A percentile compares a stretch with the other conserved stretches of the same genome.
These are phyloP conservation scores for Hypomontagnella submonticulosa DNA, from an alignment of 495 filamentous ascomycete species.

Conservation along the genomic window DNA sequence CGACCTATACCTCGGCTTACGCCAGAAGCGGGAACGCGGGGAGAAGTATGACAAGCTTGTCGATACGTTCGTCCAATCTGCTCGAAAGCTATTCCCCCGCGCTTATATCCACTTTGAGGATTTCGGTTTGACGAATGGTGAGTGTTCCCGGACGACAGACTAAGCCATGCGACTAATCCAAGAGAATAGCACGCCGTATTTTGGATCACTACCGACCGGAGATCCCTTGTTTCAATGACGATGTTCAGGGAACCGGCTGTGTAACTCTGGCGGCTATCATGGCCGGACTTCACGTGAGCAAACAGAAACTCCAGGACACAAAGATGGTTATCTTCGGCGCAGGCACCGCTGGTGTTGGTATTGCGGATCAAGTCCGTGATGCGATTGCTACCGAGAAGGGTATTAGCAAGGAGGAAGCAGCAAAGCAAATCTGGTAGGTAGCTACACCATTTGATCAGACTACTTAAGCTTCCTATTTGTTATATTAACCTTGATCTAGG, in stretches of 20 bases:
- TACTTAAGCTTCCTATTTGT: too few species aligned
- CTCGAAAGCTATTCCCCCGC: slow-evolving; percentile 75
- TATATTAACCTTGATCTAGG: slow-evolving; percentile 56
- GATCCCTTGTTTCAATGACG: slow-evolving; percentile 90
- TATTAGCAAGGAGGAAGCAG: slow-evolving; percentile 77
- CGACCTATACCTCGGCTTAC: slow-evolving; percentile 81
- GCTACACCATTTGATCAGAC: not conserved
- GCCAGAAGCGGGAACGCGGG: slow-evolving; percentile 71
- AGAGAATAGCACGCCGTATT: slow-evolving; percentile 65
- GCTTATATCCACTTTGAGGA: slow-evolving; percentile 87
- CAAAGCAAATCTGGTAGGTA: slow-evolving; percentile 82
- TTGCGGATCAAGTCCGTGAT: slow-evolving; percentile 85
- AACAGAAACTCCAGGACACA: slow-evolving; percentile 72
- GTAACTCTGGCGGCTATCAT: slow-evolving; percentile 87
- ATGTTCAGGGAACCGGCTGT: slow-evolving; percentile 90
- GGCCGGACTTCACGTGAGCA: slow-evolving; percentile 74
- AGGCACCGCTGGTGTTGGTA: slow-evolving; percentile 88
- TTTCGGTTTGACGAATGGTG: slow-evolving; percentile 66
- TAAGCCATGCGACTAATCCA: not conserved
- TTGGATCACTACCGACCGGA: slow-evolving; percentile 76
- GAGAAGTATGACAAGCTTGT: slow-evolving; percentile 83
- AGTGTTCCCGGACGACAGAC: slow-evolving; percentile 3
- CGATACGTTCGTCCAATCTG: slow-evolving; percentile 74
- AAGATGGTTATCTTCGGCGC: slow-evolving; percentile 81
- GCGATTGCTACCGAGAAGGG: slow-evolving; percentile 75